A percentile compares a stretch with the other conserved stretches of the same genome.
Evolutionary conservation across 2,329 filamentous ascomycete species (phyloP).

Genomic region (Monosporascus sp.): DNA sequence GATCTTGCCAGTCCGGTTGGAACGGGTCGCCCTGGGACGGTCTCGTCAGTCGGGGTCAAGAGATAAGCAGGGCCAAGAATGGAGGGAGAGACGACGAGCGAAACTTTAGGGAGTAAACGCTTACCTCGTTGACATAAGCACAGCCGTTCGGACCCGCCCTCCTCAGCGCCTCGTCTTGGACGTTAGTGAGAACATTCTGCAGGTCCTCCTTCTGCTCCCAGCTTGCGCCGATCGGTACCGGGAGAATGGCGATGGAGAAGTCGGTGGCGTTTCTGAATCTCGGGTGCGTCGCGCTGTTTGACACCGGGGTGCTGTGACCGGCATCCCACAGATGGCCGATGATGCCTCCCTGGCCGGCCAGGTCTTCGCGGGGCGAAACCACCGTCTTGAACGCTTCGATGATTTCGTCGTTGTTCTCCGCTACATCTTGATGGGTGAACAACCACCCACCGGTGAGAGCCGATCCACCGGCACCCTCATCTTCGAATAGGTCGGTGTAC

Average conservation of each 20-base stretch:
- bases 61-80: neutral
- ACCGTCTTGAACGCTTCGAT: slow-evolving; percentile 30
- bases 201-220: slow-evolving; percentile 37
- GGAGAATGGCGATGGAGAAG: slow-evolving; percentile 30
- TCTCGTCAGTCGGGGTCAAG: neutral
- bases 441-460: slow-evolving; percentile 34
- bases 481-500: slow-evolving; percentile 33
- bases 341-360: slow-evolving; percentile 25
- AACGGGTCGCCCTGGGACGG: slow-evolving; percentile 26
- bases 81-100: neutral
- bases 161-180: slow-evolving; percentile 31
- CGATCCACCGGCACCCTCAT: slow-evolving; percentile 28
- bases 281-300: slow-evolving; percentile 35
- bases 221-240: slow-evolving; percentile 31
- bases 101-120: neutral
- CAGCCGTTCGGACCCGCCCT: slow-evolving; percentile 32
- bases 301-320: slow-evolving; percentile 28
- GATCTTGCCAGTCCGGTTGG: slow-evolving; percentile 23
- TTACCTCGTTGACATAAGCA: slow-evolving; percentile 41
- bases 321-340: slow-evolving; percentile 35
- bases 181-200: slow-evolving; percentile 33
- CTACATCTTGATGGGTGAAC: slow-evolving; percentile 31
- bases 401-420: slow-evolving; percentile 29
- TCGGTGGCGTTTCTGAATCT: slow-evolving; percentile 30
- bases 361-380: slow-evolving; percentile 20